phyloP scores from a whole-genome alignment of 78 protist species.

The Bigelowiella natans region DNA sequence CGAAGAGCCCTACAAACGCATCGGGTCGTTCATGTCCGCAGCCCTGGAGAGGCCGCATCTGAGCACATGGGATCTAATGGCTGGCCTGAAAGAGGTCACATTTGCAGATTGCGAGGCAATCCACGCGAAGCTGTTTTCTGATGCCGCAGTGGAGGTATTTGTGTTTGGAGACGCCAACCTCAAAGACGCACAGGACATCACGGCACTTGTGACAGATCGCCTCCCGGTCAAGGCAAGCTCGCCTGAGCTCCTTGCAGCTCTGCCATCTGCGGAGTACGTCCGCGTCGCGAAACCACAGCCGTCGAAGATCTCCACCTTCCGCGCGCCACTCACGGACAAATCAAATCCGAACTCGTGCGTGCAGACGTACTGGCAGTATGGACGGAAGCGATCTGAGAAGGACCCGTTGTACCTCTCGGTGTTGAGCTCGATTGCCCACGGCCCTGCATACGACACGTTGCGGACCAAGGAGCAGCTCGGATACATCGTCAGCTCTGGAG shows the following conservation, averaged over 20 bases:
- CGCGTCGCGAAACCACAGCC: background rate
- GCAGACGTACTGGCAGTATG: background rate
- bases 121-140: background rate
- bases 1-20: background rate
- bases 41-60: background rate
- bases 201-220: background rate
- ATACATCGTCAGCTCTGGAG: conserved; percentile 6
- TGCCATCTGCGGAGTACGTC: background rate
- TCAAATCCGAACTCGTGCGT: background rate
- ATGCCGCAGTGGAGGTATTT: background rate
- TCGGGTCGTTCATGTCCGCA: background rate
- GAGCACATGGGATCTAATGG: background rate
- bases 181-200: background rate
- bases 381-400: background rate
- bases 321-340: background rate
- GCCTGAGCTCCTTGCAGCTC: background rate
- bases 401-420: background rate
- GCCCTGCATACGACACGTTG: conserved; percentile 27
- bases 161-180: background rate
- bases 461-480: conserved; percentile 50
- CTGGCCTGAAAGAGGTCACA: background rate
- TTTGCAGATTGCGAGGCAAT: background rate
- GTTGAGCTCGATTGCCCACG: background rate
- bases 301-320: background rate
- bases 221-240: background rate